Evolutionary conservation across 768 basidiomycete genomes (phyloP), one percentile per base, ranked within the genome.

Genomic region (Rubroboletus satanas): DNA sequence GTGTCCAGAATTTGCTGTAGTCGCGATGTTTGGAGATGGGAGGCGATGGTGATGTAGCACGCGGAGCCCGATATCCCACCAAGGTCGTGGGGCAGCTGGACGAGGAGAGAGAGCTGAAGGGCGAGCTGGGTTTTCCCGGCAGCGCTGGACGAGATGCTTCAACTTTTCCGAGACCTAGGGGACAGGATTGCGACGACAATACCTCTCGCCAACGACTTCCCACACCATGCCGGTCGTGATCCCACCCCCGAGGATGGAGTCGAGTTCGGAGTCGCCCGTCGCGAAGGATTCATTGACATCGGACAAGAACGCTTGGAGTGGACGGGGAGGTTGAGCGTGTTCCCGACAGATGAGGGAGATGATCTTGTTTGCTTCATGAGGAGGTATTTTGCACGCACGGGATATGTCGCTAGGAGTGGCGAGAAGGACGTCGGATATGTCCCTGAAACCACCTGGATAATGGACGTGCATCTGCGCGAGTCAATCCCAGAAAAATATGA

Each of bases 121-220:
- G 88, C 90, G 5, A 98, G 72, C 63, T 98, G 94, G 1, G 93
- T 93, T 74, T 99, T 99, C 37, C 97, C 97, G 28, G 96, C 85
- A 23, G 93, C 87, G 66, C 97, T 99, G 66, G 15, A 38, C 32
- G 38, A 45, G 50, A 33, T 11, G 17, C 31, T 35, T 64, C 39
- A 66, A 48, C 18, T 32, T 28, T 45, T 37, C 21, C 8, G 29
- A 39, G 42, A 52, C 48, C 18, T 18, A 49, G 23, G 23, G 41
- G 37, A 26, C 23, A 46, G 41, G 54, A n/a, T 7, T 47, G 23
- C 37, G 37, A 45, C 12, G 26, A 57, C 33, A 11, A 47, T 69
- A 93, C 94, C 92, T 91, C 77, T 96, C 91, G 28, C 94, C 94
- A 12, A 79, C 84, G 38, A 96, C 73, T 62, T 98, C 94, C 83